Conservation (phyloP, 352 stramenopile species). For the Phytophthora boehmeriae region DNA sequence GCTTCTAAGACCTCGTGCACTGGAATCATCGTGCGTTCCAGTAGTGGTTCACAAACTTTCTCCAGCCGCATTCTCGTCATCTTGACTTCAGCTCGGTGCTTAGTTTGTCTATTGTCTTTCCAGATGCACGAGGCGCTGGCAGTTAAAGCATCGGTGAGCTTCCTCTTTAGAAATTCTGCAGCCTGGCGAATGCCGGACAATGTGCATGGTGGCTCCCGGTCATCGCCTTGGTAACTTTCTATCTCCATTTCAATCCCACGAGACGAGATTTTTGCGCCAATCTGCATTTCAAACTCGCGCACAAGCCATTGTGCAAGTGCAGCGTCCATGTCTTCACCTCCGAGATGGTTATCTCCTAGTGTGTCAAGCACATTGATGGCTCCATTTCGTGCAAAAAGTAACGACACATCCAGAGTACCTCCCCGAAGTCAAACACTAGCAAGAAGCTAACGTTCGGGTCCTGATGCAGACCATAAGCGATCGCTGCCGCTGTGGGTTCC, state of each 20-base stretch:
- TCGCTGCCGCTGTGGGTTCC: slow-evolving; percentile 95
- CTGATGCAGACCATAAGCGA: slow-evolving; percentile 96
- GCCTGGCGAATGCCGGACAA: slow-evolving; percentile 53
- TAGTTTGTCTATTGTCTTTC: not conserved
- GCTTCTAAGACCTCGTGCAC: slow-evolving; percentile 55
- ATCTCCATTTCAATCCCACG: slow-evolving; percentile 25
- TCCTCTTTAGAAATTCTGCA: slow-evolving; percentile 63
- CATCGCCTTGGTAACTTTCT: slow-evolving; percentile 23
- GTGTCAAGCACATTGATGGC: slow-evolving; percentile 97
- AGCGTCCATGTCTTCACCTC: slow-evolving; percentile 93
- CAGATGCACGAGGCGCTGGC: slow-evolving; percentile 46
- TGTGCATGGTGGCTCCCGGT: slow-evolving; percentile 54
- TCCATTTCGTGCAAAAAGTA: slow-evolving; percentile 93
- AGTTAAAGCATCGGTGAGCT: slow-evolving; percentile 34
- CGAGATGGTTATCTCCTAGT: slow-evolving; percentile 86
- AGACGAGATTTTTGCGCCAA: slow-evolving; percentile 40
- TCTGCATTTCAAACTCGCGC: slow-evolving; percentile 67
- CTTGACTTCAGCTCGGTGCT: slow-evolving; percentile 24
- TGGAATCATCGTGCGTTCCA: slow-evolving; percentile 62
- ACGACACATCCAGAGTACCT: slow-evolving; percentile 93
- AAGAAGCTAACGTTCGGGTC: slow-evolving; percentile 92
- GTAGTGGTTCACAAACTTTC: slow-evolving; percentile 42
- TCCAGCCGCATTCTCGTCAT: slow-evolving; percentile 61
- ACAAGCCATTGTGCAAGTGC: slow-evolving; percentile 88
- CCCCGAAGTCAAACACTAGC: slow-evolving; percentile 97